Conservation (phyloP, 768 basidiomycete genomes). For the Infundibulicybe gibba region DNA sequence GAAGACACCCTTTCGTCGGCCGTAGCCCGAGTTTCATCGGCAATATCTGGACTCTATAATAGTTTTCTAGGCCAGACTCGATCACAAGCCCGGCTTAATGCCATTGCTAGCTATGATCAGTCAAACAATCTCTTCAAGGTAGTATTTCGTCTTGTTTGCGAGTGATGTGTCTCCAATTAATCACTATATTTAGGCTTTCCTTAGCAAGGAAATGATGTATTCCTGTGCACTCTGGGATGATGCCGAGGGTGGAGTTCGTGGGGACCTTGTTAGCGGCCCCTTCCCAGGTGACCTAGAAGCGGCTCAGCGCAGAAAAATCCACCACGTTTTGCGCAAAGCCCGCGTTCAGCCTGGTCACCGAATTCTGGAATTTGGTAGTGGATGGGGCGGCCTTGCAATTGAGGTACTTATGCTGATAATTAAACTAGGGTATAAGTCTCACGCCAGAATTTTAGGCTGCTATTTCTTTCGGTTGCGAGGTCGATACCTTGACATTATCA, state of each 20-base stretch:
- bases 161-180: not conserved
- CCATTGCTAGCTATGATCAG: constrained; percentile 87
- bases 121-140: constrained; percentile 87
- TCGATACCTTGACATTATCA: constrained; percentile 88
- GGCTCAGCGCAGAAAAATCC: constrained; percentile 82
- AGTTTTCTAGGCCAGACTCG: constrained; percentile 72
- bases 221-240: constrained; percentile 83
- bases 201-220: constrained; percentile 93
- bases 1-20: constrained; percentile 53
- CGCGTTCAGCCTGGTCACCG: constrained; percentile 77
- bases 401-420: constrained; percentile 42
- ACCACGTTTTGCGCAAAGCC: constrained; percentile 74
- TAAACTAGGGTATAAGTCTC: too few species aligned
- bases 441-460: constrained; percentile 46
- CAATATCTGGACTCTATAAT: constrained; percentile 62
- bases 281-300: constrained; percentile 68
- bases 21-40: constrained; percentile 52
- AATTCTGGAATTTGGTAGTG: constrained; percentile 86
- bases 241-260: constrained; percentile 77
- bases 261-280: constrained; percentile 57
- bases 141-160: constrained; percentile 5
- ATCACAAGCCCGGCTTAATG: constrained; percentile 73
- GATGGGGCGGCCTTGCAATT: constrained; percentile 93
- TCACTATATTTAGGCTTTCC: constrained; percentile 50
- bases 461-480: constrained; percentile 69